Percentiles rank a stretch among this genome's conserved stretches.
These are phyloP conservation scores for Colletotrichum endophyticum DNA, from an alignment of 2,329 filamentous ascomycete species.

Conservation along the genomic window DNA sequence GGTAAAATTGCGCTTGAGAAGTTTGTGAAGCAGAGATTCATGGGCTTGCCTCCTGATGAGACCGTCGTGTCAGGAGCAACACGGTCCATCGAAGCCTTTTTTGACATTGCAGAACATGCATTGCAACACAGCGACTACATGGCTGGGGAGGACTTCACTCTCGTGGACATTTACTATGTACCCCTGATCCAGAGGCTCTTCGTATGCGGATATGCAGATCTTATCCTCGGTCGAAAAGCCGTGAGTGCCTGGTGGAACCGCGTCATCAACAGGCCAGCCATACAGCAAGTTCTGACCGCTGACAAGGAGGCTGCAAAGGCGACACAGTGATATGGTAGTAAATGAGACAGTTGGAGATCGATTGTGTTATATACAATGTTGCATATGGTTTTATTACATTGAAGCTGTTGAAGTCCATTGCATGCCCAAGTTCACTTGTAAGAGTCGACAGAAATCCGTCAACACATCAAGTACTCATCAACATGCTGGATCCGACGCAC, in stretches of 20 bases:
- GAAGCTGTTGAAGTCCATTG: not conserved
- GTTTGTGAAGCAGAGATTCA: slow-evolving; percentile 45
- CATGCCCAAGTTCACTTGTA: not conserved
- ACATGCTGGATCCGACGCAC: not conserved
- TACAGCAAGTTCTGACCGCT: slow-evolving; percentile 36
- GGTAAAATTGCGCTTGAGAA: slow-evolving; percentile 49
- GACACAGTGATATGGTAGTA: slow-evolving; percentile 23
- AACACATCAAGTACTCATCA: not conserved
- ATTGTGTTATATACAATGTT: not conserved
- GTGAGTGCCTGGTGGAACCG: slow-evolving; percentile 48
- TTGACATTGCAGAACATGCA: slow-evolving; percentile 45
- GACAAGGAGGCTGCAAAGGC: slow-evolving; percentile 36
- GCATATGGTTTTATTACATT: not conserved
- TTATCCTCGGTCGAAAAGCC: slow-evolving; percentile 37
- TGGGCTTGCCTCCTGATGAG: slow-evolving; percentile 46
- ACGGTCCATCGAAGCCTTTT: slow-evolving; percentile 41
- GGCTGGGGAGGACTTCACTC: slow-evolving; percentile 47
- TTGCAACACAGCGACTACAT: slow-evolving; percentile 46
- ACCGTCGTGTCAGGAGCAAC: slow-evolving; percentile 40
- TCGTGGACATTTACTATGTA: slow-evolving; percentile 53
- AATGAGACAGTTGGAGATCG: not conserved
- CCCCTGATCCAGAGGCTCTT: slow-evolving; percentile 47
- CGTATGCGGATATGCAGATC: slow-evolving; percentile 40
- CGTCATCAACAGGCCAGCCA: slow-evolving; percentile 38
- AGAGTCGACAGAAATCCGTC: not conserved